Evolutionary conservation across 2,329 filamentous ascomycete genomes (phyloP).

Genomic region (Fusarium odoratissimum): DNA sequence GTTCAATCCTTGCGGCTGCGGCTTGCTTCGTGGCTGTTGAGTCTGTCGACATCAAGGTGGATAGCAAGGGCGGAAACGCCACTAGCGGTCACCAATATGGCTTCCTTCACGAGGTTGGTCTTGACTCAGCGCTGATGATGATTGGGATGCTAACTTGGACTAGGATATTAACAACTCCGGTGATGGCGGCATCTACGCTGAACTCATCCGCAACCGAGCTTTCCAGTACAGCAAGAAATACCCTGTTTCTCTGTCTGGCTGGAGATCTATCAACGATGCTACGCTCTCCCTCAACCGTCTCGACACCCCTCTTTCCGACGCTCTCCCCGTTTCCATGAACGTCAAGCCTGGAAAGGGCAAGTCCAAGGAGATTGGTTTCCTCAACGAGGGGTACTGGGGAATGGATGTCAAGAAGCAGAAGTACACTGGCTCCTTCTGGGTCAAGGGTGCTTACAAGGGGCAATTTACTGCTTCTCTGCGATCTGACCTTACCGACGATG

Average conservation of each 20-base stretch:
- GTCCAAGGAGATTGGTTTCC: slow-evolving; percentile 56
- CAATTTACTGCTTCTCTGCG: slow-evolving; percentile 60
- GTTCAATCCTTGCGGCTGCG: slow-evolving; percentile 32
- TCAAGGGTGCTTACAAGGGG: slow-evolving; percentile 61
- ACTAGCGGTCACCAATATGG: slow-evolving; percentile 60
- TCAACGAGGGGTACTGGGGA: slow-evolving; percentile 68
- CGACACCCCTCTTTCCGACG: slow-evolving; percentile 61
- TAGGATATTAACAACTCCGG: slow-evolving; percentile 75
- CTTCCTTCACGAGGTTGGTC: slow-evolving; percentile 57
- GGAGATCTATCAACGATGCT: slow-evolving; percentile 57
- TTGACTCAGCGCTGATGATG: fast-evolving
- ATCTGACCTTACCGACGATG: slow-evolving; percentile 57
- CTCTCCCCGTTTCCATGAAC: slow-evolving; percentile 63
- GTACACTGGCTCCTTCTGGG: slow-evolving; percentile 65
- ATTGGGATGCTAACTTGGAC: fast-evolving
- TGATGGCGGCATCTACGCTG: slow-evolving; percentile 79
- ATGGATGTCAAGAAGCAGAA: slow-evolving; percentile 62
- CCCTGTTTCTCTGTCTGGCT: slow-evolving; percentile 58
- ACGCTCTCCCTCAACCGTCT: slow-evolving; percentile 60
- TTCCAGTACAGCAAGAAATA: slow-evolving; percentile 67
- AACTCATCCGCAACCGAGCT: slow-evolving; percentile 76
- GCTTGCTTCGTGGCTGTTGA: slow-evolving; percentile 24
- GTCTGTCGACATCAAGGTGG: slow-evolving; percentile 53
- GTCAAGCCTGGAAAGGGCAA: slow-evolving; percentile 49
- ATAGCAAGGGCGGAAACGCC: slow-evolving; percentile 54